Evolutionary conservation across 495 filamentous ascomycete genomes (phyloP), one percentile per base, ranked within the genome.

Genomic region (Xylaria flabelliformis): DNA sequence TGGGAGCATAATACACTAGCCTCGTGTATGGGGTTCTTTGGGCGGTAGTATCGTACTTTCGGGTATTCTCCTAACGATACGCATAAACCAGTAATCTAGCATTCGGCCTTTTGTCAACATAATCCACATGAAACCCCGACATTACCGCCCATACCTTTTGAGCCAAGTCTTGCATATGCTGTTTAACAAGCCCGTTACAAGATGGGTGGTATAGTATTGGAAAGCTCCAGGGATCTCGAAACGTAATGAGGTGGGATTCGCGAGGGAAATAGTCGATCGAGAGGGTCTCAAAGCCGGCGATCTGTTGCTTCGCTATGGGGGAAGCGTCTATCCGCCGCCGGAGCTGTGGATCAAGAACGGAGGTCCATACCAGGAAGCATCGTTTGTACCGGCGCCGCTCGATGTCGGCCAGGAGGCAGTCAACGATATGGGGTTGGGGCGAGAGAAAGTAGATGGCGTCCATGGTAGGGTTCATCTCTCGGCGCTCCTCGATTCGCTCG

Each of bases 201-300:
- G 86, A 88, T 13, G 96, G 95, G 79, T 98, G 95, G 83, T 91
- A 99, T 64, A 99, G 82, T 13, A 95, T 88, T 4, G 94, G 95
- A 78, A 98, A 98, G 81, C 94, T 97, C 87, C 90, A 97, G 0
- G 97, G 95, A 80, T 98, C 96, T 69, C 92, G 87, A 73, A 98
- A 97, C 1, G 94, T 97, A 72, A 97, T 84, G 42, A 99, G 81
- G 76, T 93, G 93, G 15, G 97, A 97, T 83, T 99, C 96, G 69
- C 93, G 89, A 29, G 96, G 94, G 79, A 90, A 95, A 80, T 88
- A 99, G 80, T 97, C 92, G 80, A 97, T 84, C 46, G 93, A 92
- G 72, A 98, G 85, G 19, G 92, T 90, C 48, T 89, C 87, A 76
- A 92, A 91, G 13, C 75, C 87, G 12, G 87, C 91, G 75, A 97